Conservation (phyloP, 495 filamentous ascomycete species). For the Cercophora sp. region DNA sequence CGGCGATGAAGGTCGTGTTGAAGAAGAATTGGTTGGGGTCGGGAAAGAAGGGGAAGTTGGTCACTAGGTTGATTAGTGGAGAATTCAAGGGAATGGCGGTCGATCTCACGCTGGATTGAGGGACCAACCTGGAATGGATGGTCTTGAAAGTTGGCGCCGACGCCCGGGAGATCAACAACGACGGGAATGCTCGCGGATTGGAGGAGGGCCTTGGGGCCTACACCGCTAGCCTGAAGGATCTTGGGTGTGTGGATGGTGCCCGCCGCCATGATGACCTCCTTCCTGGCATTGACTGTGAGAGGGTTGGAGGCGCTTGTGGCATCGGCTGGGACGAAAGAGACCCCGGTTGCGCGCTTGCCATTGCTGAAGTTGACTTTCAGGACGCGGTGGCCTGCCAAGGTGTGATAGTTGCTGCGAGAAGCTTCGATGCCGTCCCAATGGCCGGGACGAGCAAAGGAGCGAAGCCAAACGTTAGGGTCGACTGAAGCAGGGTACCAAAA, state of each 20-base stretch:
- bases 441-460: conserved; percentile 36
- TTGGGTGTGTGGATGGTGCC: conserved; percentile 55
- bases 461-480: conserved; percentile 28
- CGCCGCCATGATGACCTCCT: conserved; percentile 55
- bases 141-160: conserved; percentile 57
- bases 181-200: conserved; percentile 36
- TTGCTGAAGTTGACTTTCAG: conserved; percentile 29
- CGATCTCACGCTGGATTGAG: conserved; percentile 26
- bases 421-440: conserved; percentile 32
- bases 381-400: conserved; percentile 33
- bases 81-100: not conserved
- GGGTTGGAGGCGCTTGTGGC: conserved; percentile 5
- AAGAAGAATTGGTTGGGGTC: conserved; percentile 25
- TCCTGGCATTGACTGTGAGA: conserved; percentile 35
- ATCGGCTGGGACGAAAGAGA: conserved; percentile 20
- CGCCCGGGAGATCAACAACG: conserved; percentile 46
- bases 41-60: conserved; percentile 29
- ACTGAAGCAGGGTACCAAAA: conserved; percentile 39
- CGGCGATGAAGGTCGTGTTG: conserved; percentile 34
- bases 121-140: conserved; percentile 36
- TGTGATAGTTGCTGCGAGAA: conserved; percentile 33
- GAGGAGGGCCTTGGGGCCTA: conserved; percentile 46
- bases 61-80: conserved; percentile 17
- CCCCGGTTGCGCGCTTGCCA: conserved; percentile 29
- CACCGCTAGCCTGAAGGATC: conserved; percentile 50